A percentile compares a stretch with the other conserved stretches of the same genome.
These are phyloP conservation scores for Fusarium chlamydosporum DNA, from an alignment of 2,329 filamentous ascomycete species.

Conservation along the genomic window DNA sequence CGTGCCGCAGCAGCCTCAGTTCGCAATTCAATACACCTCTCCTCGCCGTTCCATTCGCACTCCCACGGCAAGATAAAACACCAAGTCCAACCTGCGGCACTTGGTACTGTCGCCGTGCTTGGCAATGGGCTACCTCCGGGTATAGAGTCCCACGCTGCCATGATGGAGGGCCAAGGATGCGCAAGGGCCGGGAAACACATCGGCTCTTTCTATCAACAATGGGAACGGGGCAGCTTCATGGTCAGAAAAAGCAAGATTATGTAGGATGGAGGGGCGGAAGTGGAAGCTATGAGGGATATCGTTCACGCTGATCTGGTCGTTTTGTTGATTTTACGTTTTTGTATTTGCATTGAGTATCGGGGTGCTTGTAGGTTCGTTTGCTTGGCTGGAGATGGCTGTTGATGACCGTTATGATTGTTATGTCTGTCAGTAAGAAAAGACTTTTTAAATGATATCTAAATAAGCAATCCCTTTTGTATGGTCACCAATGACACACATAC, in stretches of 20 bases:
- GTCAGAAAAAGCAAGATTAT: constrained; percentile 33
- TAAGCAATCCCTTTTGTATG: constrained; percentile 15
- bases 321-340: constrained; percentile 24
- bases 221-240: constrained; percentile 40
- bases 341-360: constrained; percentile 6
- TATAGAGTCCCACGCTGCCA: constrained; percentile 29
- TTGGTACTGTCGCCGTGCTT: constrained; percentile 47
- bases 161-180: constrained; percentile 36
- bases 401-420: constrained; percentile 18
- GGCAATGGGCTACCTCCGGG: constrained; percentile 35
- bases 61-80: constrained; percentile 45
- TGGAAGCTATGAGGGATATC: neutral
- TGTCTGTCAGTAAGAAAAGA: constrained; percentile 12
- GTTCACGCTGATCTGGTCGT: neutral
- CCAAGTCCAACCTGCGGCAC: constrained; percentile 41
- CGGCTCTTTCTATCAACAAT: constrained; percentile 45
- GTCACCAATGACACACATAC: constrained; percentile 27
- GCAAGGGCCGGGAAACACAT: constrained; percentile 43
- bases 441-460: constrained; percentile 16
- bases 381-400: constrained; percentile 16
- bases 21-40: constrained; percentile 45
- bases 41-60: constrained; percentile 33
- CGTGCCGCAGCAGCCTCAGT: constrained; percentile 46
- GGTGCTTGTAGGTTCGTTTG: constrained; percentile 9
- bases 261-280: neutral